phyloP scores from a whole-genome alignment of 805 yeast species.

The Yamadazyma takamatsuzukensis region DNA sequence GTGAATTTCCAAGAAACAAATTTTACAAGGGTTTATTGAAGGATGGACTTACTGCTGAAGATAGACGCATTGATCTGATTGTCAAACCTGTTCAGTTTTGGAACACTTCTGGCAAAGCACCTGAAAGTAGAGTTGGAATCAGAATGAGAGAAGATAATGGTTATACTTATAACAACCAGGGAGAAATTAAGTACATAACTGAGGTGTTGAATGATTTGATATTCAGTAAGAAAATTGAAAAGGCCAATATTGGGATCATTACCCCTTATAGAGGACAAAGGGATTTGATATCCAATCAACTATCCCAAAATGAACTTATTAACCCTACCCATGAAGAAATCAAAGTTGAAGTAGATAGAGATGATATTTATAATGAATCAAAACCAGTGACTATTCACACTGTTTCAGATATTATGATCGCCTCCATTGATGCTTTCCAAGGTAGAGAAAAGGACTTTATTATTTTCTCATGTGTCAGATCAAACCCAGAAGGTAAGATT shows the following conservation, averaged over 20 bases:
- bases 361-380: conserved; percentile 48
- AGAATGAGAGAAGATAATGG: conserved; percentile 49
- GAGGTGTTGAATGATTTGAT: conserved; percentile 48
- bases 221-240: conserved; percentile 48
- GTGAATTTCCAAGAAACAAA: conserved; percentile 52
- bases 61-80: conserved; percentile 45
- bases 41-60: conserved; percentile 57
- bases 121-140: conserved; percentile 49
- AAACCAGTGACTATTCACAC: conserved; percentile 47
- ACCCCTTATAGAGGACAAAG: conserved; percentile 79
- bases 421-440: conserved; percentile 64
- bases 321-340: conserved; percentile 52
- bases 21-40: conserved; percentile 48
- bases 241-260: conserved; percentile 57
- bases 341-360: conserved; percentile 55
- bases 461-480: conserved; percentile 52
- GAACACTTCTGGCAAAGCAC: conserved; percentile 48
- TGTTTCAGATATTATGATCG: conserved; percentile 43
- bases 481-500: conserved; percentile 68
- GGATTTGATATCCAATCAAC: conserved; percentile 50
- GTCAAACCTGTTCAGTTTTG: conserved; percentile 55
- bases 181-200: conserved; percentile 50
- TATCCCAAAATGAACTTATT: conserved; percentile 49
- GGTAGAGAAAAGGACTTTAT: conserved; percentile 55
- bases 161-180: conserved; percentile 53